Evolutionary conservation across 148 eudicot genomes (phyloP).

Genomic region (Gaultheria prostrata): DNA sequence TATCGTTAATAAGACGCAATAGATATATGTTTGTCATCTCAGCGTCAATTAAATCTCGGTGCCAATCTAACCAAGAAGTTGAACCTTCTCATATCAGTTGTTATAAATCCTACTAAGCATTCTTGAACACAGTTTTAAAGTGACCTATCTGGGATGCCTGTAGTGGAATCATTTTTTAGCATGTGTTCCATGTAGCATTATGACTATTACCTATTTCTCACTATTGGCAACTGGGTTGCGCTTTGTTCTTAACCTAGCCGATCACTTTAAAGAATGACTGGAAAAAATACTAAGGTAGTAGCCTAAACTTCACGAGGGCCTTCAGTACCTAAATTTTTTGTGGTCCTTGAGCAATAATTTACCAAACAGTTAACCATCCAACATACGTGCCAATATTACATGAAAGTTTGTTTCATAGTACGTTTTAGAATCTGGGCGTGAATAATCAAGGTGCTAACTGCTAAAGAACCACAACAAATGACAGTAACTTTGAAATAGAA

Average conservation of each 20-base stretch:
- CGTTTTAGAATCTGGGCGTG: neutral
- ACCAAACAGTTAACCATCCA: neutral
- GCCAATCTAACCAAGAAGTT: neutral
- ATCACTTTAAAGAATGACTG: neutral
- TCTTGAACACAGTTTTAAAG: neutral
- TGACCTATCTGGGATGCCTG: neutral
- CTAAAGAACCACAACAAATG: neutral
- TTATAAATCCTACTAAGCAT: neutral
- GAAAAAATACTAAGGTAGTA: neutral
- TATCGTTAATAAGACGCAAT: neutral
- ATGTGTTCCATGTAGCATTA: neutral
- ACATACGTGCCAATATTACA: neutral
- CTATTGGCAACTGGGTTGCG: neutral
- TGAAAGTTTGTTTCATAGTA: no score
- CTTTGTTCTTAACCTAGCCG: neutral
- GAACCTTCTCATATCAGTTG: neutral
- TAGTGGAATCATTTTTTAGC: neutral
- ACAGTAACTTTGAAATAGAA: conserved; percentile 2
- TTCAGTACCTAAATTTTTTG: neutral
- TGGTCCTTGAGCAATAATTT: neutral
- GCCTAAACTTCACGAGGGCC: neutral
- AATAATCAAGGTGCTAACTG: neutral
- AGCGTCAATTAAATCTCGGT: neutral
- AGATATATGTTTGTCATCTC: no score
- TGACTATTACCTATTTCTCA: neutral